Evolutionary conservation across 306 rosid species (phyloP).

Genomic region (Malus sylvestris): DNA sequence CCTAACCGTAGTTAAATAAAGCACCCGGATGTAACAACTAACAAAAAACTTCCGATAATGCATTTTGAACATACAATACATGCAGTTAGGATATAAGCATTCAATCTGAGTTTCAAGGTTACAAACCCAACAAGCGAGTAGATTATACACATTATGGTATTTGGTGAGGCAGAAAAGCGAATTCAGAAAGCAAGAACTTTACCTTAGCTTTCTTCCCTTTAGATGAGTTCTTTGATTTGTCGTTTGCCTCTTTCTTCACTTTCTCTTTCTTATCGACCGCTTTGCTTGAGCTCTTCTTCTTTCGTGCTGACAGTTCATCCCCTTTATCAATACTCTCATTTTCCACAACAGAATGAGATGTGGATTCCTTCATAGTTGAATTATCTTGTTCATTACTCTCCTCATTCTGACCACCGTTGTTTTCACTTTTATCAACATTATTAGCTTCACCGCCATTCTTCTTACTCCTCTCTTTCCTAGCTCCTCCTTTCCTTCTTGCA

Average conservation of each 20-base stretch:
- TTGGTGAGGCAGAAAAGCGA: neutral
- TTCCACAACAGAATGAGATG: conserved; percentile 22
- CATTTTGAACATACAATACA: neutral
- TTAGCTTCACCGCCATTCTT: conserved; percentile 32
- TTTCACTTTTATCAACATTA: conserved; percentile 15
- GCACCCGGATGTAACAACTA: neutral
- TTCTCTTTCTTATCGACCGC: conserved; percentile 37
- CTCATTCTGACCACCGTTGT: conserved; percentile 9
- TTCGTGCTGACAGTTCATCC: conserved; percentile 27
- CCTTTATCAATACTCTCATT: conserved; percentile 28
- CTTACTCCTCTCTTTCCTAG: conserved; percentile 55
- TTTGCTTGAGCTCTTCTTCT: conserved; percentile 40
- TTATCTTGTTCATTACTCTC: conserved; percentile 21
- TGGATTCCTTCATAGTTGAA: conserved; percentile 33
- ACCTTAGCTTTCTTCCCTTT: conserved; percentile 82
- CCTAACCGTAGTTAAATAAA: neutral
- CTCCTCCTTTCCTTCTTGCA: conserved; percentile 33
- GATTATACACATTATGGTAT: neutral
- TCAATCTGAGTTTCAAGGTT: neutral
- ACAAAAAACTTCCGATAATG: neutral
- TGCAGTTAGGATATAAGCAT: neutral
- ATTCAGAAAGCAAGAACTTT: conserved; percentile 8
- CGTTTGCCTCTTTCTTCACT: conserved; percentile 36
- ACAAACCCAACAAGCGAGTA: neutral
- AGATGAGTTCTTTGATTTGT: conserved; percentile 43